Evolutionary conservation across 2,329 filamentous ascomycete species (phyloP).

Genomic region (Curvularia spicifera): DNA sequence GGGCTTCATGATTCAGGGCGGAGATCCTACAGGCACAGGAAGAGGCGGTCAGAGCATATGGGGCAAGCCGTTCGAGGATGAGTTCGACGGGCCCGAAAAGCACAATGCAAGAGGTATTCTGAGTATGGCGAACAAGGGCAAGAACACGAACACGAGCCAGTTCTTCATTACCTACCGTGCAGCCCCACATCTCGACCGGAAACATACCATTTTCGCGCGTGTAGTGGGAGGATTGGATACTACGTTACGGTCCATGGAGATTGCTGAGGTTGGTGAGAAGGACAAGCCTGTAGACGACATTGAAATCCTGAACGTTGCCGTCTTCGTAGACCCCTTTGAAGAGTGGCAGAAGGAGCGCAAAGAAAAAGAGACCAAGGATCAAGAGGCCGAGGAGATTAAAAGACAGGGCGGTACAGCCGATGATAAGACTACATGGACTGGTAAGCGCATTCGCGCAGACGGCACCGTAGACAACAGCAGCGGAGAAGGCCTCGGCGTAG

Average conservation of each 20-base stretch:
- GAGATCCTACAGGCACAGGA: conserved; percentile 91
- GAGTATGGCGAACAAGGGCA: conserved; percentile 98
- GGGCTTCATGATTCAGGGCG: conserved; percentile 97
- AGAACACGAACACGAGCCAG: conserved; percentile 94
- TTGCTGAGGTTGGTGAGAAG: conserved; percentile 73
- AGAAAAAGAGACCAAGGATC: conserved; percentile 64
- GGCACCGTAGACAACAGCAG: conserved; percentile 62
- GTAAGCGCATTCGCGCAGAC: conserved; percentile 79
- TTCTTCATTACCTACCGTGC: conserved; percentile 93
- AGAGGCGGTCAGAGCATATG: conserved; percentile 89
- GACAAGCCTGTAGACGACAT: conserved; percentile 80
- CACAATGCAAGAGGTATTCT: conserved; percentile 81
- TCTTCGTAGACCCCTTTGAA: conserved; percentile 94
- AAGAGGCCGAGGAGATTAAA: conserved; percentile 68
- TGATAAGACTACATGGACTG: conserved; percentile 93
- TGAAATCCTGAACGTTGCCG: conserved; percentile 78
- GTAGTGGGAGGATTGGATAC: conserved; percentile 78
- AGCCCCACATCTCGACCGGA: conserved; percentile 84
- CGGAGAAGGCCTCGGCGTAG: conserved; percentile 65
- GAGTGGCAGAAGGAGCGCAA: conserved; percentile 77
- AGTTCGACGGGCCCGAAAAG: conserved; percentile 87
- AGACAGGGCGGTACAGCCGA: conserved; percentile 78
- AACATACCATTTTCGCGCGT: conserved; percentile 95
- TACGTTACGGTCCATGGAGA: conserved; percentile 77
- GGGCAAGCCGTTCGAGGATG: conserved; percentile 93